Conservation (phyloP, 768 basidiomycete species). For the Mycena haematopus region DNA sequence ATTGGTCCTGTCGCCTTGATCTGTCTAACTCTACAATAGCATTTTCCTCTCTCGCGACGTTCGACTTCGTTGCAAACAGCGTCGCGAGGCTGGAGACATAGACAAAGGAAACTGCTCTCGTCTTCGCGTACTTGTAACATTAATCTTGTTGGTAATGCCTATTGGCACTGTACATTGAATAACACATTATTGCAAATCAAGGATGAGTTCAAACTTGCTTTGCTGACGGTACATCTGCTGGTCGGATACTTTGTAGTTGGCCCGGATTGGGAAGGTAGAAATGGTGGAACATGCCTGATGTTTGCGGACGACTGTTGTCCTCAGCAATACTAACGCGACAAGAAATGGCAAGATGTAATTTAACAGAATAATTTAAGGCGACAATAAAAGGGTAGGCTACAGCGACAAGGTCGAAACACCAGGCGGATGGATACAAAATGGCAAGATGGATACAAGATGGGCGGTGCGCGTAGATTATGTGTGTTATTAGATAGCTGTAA, state of each 20-base stretch:
- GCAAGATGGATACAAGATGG: constrained; percentile 25
- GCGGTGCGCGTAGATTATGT: neutral
- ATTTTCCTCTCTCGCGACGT: constrained; percentile 32
- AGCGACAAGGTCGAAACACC: constrained; percentile 10
- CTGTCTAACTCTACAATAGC: constrained; percentile 13
- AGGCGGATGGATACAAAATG: constrained; percentile 18
- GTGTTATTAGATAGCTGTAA: constrained; percentile 21
- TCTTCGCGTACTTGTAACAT: constrained; percentile 3
- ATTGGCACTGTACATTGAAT: constrained; percentile 1
- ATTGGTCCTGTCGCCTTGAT: neutral
- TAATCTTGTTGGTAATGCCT: neutral
- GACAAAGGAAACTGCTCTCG: neutral
- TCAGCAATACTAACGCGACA: neutral
- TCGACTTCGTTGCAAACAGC: constrained; percentile 46
- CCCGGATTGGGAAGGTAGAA: no score
- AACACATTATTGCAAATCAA: no score
- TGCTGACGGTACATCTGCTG: no score
- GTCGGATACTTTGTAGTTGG: no score
- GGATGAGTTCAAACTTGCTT: no score
- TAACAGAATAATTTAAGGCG: constrained; percentile 1
- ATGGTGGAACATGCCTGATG: no score
- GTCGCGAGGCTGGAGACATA: constrained; percentile 55
- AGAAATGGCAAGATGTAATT: constrained; percentile 6
- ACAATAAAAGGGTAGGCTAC: constrained; percentile 18
- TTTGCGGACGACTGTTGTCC: no score